Conservation (phyloP, 176 grass and related monocot genomes). For the Phragmites australis region DNA sequence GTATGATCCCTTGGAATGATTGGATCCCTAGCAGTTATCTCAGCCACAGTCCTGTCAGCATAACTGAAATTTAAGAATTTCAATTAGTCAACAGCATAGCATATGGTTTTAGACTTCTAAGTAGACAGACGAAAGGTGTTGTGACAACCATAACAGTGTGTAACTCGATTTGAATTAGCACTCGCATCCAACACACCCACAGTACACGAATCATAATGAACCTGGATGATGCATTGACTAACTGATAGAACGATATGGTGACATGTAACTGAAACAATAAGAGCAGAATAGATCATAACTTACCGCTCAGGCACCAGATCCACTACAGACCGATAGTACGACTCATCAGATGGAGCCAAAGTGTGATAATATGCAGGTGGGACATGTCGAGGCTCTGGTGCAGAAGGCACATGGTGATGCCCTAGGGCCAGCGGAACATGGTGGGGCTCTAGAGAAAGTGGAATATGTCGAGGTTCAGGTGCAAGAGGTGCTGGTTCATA, state of each 20-base stretch:
- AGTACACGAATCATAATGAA: neutral
- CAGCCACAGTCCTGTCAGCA: conserved; percentile 40
- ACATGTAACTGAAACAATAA: conserved; percentile 18
- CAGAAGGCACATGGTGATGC: conserved; percentile 32
- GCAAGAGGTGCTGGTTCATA: conserved; percentile 30
- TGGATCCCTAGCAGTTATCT: conserved; percentile 27
- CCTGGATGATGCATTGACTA: neutral
- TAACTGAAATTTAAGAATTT: conserved; percentile 45
- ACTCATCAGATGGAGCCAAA: conserved; percentile 50
- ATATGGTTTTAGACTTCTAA: conserved; percentile 21
- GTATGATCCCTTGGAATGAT: conserved; percentile 45
- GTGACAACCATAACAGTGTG: conserved; percentile 12
- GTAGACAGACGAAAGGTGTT: neutral
- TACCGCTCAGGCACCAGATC: conserved; percentile 48
- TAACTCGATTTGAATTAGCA: conserved; percentile 26
- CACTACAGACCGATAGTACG: conserved; percentile 43
- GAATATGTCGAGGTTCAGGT: conserved; percentile 31
- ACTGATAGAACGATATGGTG: neutral
- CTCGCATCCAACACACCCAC: neutral
- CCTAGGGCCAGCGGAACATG: conserved; percentile 10
- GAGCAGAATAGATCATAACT: conserved; percentile 5
- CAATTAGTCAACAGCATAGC: neutral
- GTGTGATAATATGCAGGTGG: conserved; percentile 35
- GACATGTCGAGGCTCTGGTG: conserved; percentile 52
- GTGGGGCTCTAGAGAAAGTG: conserved; percentile 19